These are phyloP conservation scores for Pelargonium nanum DNA, from an alignment of 345 rosid species.

Conservation along the genomic window DNA sequence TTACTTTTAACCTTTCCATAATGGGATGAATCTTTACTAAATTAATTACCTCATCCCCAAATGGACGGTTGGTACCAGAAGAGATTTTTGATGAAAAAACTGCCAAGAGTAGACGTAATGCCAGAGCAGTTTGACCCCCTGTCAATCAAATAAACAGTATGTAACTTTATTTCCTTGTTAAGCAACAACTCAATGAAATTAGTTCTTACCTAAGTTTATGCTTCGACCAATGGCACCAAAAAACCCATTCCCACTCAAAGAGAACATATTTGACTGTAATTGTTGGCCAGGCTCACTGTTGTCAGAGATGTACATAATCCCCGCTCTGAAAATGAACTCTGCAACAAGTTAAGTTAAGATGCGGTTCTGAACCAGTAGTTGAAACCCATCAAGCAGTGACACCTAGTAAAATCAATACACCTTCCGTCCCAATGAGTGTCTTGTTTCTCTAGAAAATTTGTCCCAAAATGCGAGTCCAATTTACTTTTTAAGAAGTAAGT, in stretches of 20 bases:
- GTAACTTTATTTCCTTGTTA: constrained; percentile 6
- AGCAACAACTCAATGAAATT: constrained; percentile 3
- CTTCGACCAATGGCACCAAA: constrained; percentile 80
- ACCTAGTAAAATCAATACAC: neutral
- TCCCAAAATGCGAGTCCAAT: too few species aligned
- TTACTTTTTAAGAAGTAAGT: too few species aligned
- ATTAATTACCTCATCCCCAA: constrained; percentile 65
- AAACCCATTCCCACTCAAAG: constrained; percentile 74
- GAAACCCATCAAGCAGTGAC: neutral
- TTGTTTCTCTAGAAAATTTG: too few species aligned
- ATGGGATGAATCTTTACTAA: too few species aligned
- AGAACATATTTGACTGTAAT: constrained; percentile 43
- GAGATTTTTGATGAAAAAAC: constrained; percentile 77
- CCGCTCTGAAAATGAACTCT: constrained; percentile 77
- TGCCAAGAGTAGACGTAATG: constrained; percentile 70
- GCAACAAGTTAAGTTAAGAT: constrained; percentile 39
- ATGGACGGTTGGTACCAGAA: constrained; percentile 56
- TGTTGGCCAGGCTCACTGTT: constrained; percentile 35
- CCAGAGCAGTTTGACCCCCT: constrained; percentile 89
- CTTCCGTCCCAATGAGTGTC: too few species aligned
- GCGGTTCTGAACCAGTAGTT: constrained; percentile 3
- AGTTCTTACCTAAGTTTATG: constrained; percentile 56
- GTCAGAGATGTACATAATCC: constrained; percentile 66
- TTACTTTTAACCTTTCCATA: too few species aligned
- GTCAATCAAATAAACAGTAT: constrained; percentile 9